A percentile compares a stretch with the other conserved stretches of the same genome.
Evolutionary conservation across 768 basidiomycete species (phyloP).

Genomic region (Grammothele lineata): DNA sequence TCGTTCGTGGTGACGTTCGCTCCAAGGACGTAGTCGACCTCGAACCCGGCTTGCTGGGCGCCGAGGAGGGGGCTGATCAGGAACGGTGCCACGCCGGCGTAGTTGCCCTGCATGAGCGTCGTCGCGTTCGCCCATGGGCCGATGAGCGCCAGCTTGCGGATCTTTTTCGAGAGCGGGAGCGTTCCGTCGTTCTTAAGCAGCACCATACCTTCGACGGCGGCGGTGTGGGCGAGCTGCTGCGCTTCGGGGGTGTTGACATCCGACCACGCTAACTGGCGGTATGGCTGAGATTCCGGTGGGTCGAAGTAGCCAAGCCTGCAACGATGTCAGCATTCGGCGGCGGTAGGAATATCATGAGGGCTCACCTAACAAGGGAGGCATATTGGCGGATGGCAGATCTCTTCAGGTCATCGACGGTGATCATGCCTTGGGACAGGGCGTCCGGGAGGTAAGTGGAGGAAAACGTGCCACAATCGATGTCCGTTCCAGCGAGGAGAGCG

Average conservation of each 20-base stretch:
- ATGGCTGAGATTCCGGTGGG: conserved; percentile 44
- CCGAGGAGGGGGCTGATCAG: conserved; percentile 50
- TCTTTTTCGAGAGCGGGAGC: conserved; percentile 43
- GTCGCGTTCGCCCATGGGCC: conserved; percentile 60
- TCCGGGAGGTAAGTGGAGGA: conserved; percentile 41
- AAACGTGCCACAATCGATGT: conserved; percentile 50
- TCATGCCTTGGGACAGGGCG: conserved; percentile 45
- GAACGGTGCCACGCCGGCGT: conserved; percentile 50
- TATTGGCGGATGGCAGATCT: conserved; percentile 43
- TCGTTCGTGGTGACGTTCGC: conserved; percentile 36
- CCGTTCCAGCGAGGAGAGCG: conserved; percentile 40
- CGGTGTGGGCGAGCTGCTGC: conserved; percentile 45
- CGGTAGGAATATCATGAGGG: too few relatives aligned
- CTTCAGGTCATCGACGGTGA: conserved; percentile 41
- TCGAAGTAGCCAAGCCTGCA: conserved; percentile 56
- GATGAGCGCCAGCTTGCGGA: conserved; percentile 51
- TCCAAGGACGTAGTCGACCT: conserved; percentile 39
- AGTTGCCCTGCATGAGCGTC: conserved; percentile 54
- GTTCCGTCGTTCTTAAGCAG: conserved; percentile 62
- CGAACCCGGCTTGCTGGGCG: conserved; percentile 43
- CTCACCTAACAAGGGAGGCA: conserved; percentile 49
- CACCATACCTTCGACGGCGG: conserved; percentile 51
- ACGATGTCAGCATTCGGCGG: neutral
- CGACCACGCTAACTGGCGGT: conserved; percentile 43
- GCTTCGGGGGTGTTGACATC: conserved; percentile 45